A percentile compares a stretch with the other conserved stretches of the same genome.
Conservation (phyloP, 768 basidiomycete species). For the Phylloporus rhodoxanthus region DNA sequence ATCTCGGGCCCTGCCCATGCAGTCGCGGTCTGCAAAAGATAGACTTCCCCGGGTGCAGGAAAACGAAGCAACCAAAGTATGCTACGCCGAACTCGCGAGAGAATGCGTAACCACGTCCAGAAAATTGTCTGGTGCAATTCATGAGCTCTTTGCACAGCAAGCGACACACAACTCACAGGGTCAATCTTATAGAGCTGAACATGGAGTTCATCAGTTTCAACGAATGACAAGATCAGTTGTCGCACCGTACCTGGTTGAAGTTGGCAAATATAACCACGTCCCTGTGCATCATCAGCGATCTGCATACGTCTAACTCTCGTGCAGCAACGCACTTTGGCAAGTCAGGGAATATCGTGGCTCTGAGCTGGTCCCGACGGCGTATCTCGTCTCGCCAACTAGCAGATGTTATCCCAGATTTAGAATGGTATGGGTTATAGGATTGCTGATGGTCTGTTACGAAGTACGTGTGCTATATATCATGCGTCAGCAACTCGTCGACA, state of each 20-base stretch:
- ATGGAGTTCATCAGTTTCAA: conserved; percentile 6
- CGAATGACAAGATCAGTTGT: not conserved
- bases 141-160: not conserved
- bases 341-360: conserved; percentile 39
- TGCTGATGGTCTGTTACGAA: conserved; percentile 49
- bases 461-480: conserved; percentile 38
- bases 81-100: conserved; percentile 38
- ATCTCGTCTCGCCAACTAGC: conserved; percentile 37
- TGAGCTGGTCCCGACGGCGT: conserved; percentile 33
- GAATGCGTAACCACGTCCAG: conserved; percentile 44
- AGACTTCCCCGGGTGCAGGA: conserved; percentile 41
- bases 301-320: not conserved
- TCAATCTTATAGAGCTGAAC: conserved; percentile 43
- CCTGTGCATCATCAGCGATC: conserved; percentile 19
- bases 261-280: conserved; percentile 46
- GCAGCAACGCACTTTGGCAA: conserved; percentile 33
- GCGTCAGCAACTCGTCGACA: not conserved
- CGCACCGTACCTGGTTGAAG: conserved; percentile 42
- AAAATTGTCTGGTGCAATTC: conserved; percentile 33
- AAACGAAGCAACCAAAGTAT: conserved; percentile 52
- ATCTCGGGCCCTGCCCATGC: conserved; percentile 44
- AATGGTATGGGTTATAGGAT: conserved; percentile 27
- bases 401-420: conserved; percentile 10
- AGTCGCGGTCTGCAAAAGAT: conserved; percentile 37
- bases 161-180: conserved; percentile 25